Evolutionary conservation across 2,329 filamentous ascomycete species (phyloP).

Genomic region (Ceratocystiopsis brevicomis): DNA sequence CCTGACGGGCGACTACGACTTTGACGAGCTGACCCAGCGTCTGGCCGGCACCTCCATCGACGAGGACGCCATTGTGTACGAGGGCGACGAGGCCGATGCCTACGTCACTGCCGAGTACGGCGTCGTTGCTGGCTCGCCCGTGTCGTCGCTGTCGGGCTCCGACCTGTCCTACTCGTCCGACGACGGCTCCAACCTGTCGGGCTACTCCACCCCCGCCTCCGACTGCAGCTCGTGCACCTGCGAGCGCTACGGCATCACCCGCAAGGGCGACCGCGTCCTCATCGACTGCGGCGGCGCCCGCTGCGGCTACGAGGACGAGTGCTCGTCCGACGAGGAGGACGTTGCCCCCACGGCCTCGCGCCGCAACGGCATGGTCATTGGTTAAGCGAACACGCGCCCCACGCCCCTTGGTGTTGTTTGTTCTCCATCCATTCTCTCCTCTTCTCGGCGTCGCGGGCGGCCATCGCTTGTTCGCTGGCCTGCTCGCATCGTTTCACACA

Average conservation of each 20-base stretch:
- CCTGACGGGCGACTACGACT: constrained; percentile 59
- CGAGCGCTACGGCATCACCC: constrained; percentile 91
- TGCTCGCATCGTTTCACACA: too few relatives aligned
- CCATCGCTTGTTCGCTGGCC: too few relatives aligned
- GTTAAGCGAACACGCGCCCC: constrained; percentile 11
- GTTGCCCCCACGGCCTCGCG: constrained; percentile 34
- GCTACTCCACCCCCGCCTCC: constrained; percentile 62
- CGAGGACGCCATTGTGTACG: constrained; percentile 4
- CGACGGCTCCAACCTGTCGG: constrained; percentile 56
- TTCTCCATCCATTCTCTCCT: too few relatives aligned
- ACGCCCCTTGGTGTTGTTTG: background rate
- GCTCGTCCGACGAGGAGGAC: constrained; percentile 40
- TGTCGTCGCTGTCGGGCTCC: constrained; percentile 40
- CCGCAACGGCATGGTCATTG: constrained; percentile 45
- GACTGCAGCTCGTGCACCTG: constrained; percentile 72
- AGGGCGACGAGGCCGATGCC: constrained; percentile 2
- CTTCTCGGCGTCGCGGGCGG: too few relatives aligned
- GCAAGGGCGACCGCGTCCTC: constrained; percentile 81
- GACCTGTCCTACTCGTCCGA: constrained; percentile 54
- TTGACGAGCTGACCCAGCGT: constrained; percentile 62
- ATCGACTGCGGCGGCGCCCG: constrained; percentile 82
- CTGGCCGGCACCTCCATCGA: constrained; percentile 45
- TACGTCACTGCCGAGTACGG: constrained; percentile 34
- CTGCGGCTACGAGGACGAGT: constrained; percentile 63
- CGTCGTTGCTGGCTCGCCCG: constrained; percentile 30